Conservation (phyloP, 148 eudicot genomes). For the Rhododendron kiyosumense region DNA sequence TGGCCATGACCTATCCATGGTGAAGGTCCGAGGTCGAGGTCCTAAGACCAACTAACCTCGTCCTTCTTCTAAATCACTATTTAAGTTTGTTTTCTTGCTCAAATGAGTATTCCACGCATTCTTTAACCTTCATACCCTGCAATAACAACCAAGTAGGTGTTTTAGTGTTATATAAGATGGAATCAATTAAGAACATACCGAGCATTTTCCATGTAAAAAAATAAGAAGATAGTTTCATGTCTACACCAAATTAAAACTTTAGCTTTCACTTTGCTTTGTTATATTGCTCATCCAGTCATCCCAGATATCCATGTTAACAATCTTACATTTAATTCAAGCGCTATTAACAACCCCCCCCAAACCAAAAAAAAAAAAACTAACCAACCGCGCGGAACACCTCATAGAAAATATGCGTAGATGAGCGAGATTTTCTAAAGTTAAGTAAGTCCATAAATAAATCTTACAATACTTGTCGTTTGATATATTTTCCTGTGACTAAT, state of each 20-base stretch:
- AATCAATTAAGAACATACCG: not conserved
- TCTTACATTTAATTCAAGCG: not conserved
- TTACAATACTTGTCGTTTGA: not conserved
- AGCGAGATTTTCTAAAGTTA: not conserved
- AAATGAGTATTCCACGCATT: slow-evolving; percentile 7
- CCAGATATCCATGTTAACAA: not conserved
- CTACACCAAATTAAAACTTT: not conserved
- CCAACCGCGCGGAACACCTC: too few relatives aligned
- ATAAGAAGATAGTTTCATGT: not conserved
- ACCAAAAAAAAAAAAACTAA: too few relatives aligned
- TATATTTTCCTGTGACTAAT: not conserved
- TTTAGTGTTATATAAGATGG: not conserved
- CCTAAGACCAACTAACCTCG: not conserved
- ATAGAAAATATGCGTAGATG: too few relatives aligned
- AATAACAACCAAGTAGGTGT: not conserved
- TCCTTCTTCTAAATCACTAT: not conserved
- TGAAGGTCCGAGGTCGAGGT: slow-evolving; percentile 20
- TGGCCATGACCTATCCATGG: not conserved
- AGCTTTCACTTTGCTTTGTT: not conserved
- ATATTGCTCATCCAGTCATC: not conserved
- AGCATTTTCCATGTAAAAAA: not conserved
- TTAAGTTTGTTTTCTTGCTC: not conserved
- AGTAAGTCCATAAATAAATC: too few relatives aligned
- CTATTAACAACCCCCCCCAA: too few relatives aligned
- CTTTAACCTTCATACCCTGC: slow-evolving; percentile 3